A percentile compares a stretch with the other conserved stretches of the same genome.
Conservation (phyloP, 345 rosid genomes). For the Cardamine chenopodiifolia region DNA sequence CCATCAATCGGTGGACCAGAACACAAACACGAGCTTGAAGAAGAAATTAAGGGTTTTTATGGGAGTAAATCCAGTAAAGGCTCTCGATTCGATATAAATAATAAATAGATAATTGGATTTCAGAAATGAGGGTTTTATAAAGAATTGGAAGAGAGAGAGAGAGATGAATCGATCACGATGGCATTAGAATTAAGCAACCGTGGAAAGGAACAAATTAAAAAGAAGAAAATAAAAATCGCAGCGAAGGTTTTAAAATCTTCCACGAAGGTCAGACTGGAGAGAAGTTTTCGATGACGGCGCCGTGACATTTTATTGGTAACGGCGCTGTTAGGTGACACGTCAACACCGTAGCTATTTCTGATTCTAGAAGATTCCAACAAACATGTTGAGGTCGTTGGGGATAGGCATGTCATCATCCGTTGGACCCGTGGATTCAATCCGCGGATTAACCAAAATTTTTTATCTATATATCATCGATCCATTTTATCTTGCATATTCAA, state of each 20-base stretch:
- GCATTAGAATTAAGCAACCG: constrained; percentile 26
- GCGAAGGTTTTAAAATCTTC: constrained; percentile 35
- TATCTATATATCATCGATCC: too few relatives aligned
- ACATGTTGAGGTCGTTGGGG: constrained; percentile 22
- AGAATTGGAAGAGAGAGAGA: constrained; percentile 14
- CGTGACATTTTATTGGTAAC: constrained; percentile 22
- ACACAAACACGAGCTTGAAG: constrained; percentile 14
- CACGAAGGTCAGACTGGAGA: constrained; percentile 28
- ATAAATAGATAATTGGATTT: constrained; percentile 11
- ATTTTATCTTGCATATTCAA: too few relatives aligned
- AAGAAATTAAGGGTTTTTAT: constrained; percentile 11
- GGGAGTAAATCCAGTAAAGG: neutral
- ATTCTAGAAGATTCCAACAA: constrained; percentile 27
- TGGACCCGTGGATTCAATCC: too few relatives aligned
- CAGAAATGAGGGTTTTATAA: constrained; percentile 36
- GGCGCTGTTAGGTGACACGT: constrained; percentile 30
- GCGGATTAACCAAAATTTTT: too few relatives aligned
- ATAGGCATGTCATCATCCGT: too few relatives aligned
- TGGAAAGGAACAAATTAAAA: neutral
- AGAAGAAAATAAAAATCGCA: neutral
- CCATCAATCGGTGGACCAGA: constrained; percentile 48
- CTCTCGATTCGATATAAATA: neutral
- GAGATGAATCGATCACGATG: constrained; percentile 32
- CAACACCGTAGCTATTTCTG: neutral
- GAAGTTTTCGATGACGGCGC: neutral